These are phyloP conservation scores for Candida frijolesensis DNA, from an alignment of 1,139 yeast species.

Conservation along the genomic window DNA sequence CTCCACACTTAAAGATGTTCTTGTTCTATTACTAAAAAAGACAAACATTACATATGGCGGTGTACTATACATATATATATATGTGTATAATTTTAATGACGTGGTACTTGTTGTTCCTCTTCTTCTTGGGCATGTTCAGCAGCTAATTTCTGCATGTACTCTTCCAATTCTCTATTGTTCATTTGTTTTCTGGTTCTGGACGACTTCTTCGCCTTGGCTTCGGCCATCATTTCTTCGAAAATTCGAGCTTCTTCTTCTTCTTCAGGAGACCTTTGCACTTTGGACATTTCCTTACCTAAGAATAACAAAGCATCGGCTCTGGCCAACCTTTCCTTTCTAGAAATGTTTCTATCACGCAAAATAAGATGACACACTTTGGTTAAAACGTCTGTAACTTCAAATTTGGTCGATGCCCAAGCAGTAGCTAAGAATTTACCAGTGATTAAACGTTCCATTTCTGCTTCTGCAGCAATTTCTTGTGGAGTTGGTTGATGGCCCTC, in stretches of 20 bases:
- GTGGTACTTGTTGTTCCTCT: neutral
- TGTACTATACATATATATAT: too few relatives aligned
- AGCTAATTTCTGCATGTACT: constrained; percentile 24
- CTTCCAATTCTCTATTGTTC: constrained; percentile 24
- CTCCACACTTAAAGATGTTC: too few relatives aligned
- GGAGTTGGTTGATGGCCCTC: constrained; percentile 34
- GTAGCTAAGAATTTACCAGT: constrained; percentile 76
- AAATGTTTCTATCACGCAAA: constrained; percentile 56
- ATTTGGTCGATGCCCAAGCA: constrained; percentile 79
- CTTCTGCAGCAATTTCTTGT: constrained; percentile 53
- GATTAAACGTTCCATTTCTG: constrained; percentile 64
- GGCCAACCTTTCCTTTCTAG: constrained; percentile 51
- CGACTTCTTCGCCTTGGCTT: constrained; percentile 57
- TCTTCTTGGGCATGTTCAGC: constrained; percentile 18
- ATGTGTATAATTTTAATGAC: neutral
- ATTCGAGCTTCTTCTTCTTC: constrained; percentile 77
- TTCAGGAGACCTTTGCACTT: constrained; percentile 61
- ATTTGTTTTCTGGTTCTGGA: constrained; percentile 21
- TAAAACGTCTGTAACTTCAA: constrained; percentile 68
- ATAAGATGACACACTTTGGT: constrained; percentile 66
- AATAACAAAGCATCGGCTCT: constrained; percentile 63
- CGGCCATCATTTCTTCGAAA: constrained; percentile 76
- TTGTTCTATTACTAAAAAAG: neutral
- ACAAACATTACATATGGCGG: neutral
- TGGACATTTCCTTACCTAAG: constrained; percentile 58